phyloP scores from a whole-genome alignment of 768 basidiomycete species.

The Rhizopogon rudus region DNA sequence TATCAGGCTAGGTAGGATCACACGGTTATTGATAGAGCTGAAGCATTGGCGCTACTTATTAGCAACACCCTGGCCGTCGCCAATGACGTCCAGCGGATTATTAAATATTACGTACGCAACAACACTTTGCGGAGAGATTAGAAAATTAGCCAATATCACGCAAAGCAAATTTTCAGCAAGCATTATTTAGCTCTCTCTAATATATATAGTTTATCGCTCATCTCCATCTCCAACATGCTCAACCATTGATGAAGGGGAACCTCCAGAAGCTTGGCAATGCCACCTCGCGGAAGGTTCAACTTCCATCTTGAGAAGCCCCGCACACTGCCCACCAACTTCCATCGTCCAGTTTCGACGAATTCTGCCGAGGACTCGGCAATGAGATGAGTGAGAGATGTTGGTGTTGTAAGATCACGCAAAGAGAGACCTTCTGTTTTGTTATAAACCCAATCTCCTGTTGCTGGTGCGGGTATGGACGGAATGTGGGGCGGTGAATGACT shows the following conservation, averaged over 20 bases:
- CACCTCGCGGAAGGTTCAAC: slow-evolving; percentile 18
- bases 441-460: slow-evolving; percentile 52
- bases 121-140: too few species aligned
- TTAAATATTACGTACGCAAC: too few species aligned
- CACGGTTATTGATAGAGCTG: not conserved
- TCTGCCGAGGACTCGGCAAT: slow-evolving; percentile 44
- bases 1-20: not conserved
- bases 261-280: slow-evolving; percentile 14
- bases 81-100: not conserved
- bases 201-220: slow-evolving; percentile 43
- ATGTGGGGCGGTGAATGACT: slow-evolving; percentile 54
- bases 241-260: slow-evolving; percentile 18
- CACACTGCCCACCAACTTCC: slow-evolving; percentile 42
- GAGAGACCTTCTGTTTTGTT: slow-evolving; percentile 76
- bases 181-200: slow-evolving; percentile 27
- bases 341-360: slow-evolving; percentile 21
- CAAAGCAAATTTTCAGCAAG: not conserved
- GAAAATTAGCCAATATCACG: too few species aligned
- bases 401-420: slow-evolving; percentile 31
- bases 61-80: not conserved
- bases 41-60: not conserved
- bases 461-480: slow-evolving; percentile 7
- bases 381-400: slow-evolving; percentile 52
- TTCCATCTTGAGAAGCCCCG: slow-evolving; percentile 40
- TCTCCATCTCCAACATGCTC: slow-evolving; percentile 32